These are phyloP conservation scores for Zizania palustris DNA, from an alignment of 202 grass and related monocot genomes.

Conservation along the genomic window DNA sequence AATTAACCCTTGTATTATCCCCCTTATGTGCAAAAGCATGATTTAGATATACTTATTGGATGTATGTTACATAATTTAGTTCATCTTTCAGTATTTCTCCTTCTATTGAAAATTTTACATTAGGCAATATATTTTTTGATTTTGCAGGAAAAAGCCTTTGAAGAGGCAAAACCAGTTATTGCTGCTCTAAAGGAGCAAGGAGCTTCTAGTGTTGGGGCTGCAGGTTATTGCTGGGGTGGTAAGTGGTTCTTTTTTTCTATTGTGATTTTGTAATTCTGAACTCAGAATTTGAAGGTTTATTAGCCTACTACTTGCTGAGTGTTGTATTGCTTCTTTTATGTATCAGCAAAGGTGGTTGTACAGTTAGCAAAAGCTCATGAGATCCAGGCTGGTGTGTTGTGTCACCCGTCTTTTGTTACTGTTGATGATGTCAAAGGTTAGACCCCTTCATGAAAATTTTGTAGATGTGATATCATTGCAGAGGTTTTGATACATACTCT, in stretches of 20 bases:
- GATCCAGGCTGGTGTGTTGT: slow-evolving; percentile 66
- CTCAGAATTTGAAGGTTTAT: slow-evolving; percentile 11
- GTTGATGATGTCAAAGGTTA: slow-evolving; percentile 80
- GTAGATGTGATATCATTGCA: neutral
- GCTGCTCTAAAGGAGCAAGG: slow-evolving; percentile 75
- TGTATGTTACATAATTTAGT: neutral
- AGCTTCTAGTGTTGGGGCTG: slow-evolving; percentile 56
- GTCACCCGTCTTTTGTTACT: slow-evolving; percentile 60
- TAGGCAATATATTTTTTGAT: neutral
- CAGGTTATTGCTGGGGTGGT: slow-evolving; percentile 93
- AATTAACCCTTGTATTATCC: too few species aligned
- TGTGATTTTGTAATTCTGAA: slow-evolving; percentile 15
- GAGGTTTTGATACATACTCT: neutral
- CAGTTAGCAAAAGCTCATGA: slow-evolving; percentile 69
- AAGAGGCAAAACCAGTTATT: slow-evolving; percentile 76
- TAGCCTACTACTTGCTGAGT: neutral
- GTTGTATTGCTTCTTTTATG: neutral
- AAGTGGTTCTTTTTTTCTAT: slow-evolving; percentile 17
- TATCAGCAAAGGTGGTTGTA: slow-evolving; percentile 70
- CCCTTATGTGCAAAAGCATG: slow-evolving; percentile 4
- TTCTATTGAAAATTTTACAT: slow-evolving; percentile 21
- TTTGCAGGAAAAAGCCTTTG: slow-evolving; percentile 57
- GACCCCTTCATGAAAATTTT: neutral
- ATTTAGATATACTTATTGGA: neutral
- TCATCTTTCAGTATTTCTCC: slow-evolving; percentile 2